Percentiles rank a stretch among this genome's conserved stretches.
phyloP scores from a whole-genome alignment of 1,139 yeast species.

The Candida sp. region DNA sequence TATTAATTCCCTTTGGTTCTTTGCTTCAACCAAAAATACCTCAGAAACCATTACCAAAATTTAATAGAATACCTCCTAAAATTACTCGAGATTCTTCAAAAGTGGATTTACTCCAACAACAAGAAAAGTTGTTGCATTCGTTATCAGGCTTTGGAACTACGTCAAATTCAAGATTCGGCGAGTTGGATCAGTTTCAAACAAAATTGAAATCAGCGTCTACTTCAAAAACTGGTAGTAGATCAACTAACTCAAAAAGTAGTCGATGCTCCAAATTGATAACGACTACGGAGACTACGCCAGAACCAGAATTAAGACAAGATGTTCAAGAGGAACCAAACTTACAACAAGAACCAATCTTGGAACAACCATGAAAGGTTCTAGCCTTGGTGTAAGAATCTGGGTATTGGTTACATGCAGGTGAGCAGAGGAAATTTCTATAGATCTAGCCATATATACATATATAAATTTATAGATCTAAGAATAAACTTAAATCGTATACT shows the following conservation, averaged over 20 bases:
- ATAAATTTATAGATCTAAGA: no score
- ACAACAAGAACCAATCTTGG: no score
- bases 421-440: no score
- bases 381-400: no score
- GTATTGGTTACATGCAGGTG: no score
- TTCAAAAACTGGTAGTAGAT: constrained; percentile 14
- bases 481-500: no score
- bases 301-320: no score
- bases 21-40: not conserved
- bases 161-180: constrained; percentile 20
- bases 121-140: not conserved
- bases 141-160: not conserved
- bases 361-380: no score
- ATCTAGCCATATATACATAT: no score
- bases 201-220: constrained; percentile 10
- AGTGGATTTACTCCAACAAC: not conserved
- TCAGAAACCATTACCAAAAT: not conserved
- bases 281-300: constrained; percentile 4
- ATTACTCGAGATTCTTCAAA: not conserved
- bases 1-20: not conserved
- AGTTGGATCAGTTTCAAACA: constrained; percentile 17
- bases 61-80: constrained; percentile 1
- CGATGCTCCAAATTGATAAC: constrained; percentile 7
- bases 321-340: no score
- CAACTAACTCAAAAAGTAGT: constrained; percentile 6